Evolutionary conservation across 306 rosid species (phyloP), one percentile per base, ranked within the genome.

Genomic region (Malus sylvestris): DNA sequence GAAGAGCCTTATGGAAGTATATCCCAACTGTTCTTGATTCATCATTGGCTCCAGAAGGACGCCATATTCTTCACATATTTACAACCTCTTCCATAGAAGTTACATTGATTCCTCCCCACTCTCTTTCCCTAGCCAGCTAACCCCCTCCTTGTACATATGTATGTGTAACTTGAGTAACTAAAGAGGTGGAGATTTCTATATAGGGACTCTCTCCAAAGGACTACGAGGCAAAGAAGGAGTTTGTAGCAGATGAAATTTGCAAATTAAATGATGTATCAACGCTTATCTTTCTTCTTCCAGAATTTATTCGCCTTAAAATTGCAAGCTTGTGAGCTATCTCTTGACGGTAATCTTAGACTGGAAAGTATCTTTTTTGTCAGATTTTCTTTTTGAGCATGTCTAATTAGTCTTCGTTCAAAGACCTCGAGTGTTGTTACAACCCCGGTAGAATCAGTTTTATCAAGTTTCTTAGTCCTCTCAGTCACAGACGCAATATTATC

Each of bases 1-100:
- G 97, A 92, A 84, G 91, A 88, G 81, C 91, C 99, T 29, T 92
- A 92, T 73, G 93, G 96, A 76, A 90, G 99, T 81, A 92, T 95
- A 82, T 92, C 80, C 97, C 99, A n/a, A 95, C 99, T 69, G 79
- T 90, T 67, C 97, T 95, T 61, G 99, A 95, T 84, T 35, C 96
- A 44, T 89, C 99, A 15, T 81, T 92, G 85, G 97, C 97, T 81
- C 99, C 99, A 32, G 85, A 85, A 74, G 97, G 97, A 40, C 86
- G 63, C 40, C 97, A 92, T 71, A 92, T 95, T 83, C 97, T 95
- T 87, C 99, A 95, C 82, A 87, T 95, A 55, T 95, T 95, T 85
- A 92, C 99, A 19, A 92, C 97, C 63, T 90, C 99, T 83, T 89
- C 97, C 70, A 88, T 95, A 35, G 96, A 68, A 44, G 77, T 67